Percentiles rank a stretch among this genome's conserved stretches.
Evolutionary conservation across 1,284 basidiomycete genomes (phyloP).

Genomic region (Kwoniella shivajii): DNA sequence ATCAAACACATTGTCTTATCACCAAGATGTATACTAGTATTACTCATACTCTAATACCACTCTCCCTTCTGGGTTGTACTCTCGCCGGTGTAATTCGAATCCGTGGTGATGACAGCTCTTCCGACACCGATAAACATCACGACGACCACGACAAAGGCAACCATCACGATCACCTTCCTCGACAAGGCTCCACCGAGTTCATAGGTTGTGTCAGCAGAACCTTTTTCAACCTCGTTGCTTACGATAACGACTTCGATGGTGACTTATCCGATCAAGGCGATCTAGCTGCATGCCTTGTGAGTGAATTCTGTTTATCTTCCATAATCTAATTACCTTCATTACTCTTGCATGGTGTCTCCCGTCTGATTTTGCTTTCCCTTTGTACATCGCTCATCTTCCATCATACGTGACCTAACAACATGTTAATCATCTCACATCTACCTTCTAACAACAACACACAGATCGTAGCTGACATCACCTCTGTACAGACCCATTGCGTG

Average conservation of each 20-base stretch:
- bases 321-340: too few relatives aligned
- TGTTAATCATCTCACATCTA: not conserved
- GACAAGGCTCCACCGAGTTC: slow-evolving; percentile 1
- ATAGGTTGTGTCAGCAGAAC: slow-evolving; percentile 10
- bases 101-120: not conserved
- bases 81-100: slow-evolving; percentile 10
- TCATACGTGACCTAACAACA: too few relatives aligned
- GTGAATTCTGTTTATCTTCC: not conserved
- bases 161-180: too few relatives aligned
- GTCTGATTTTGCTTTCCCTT: not conserved
- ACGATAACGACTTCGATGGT: slow-evolving; percentile 6
- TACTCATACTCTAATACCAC: slow-evolving; percentile 4
- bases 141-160: slow-evolving; percentile 1
- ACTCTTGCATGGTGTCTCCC: not conserved
- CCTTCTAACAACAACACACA: not conserved
- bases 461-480: not conserved
- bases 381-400: not conserved
- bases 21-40: slow-evolving; percentile 4
- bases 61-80: slow-evolving; percentile 7
- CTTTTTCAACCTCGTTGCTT: slow-evolving; percentile 10
- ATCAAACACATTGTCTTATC: not conserved
- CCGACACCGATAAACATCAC: slow-evolving; percentile 2
- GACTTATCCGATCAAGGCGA: slow-evolving; percentile 6
- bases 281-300: slow-evolving; percentile 3
- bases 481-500: slow-evolving; percentile 3